Evolutionary conservation across 768 basidiomycete species (phyloP), one percentile per base, ranked within the genome.

Genomic region (Dioszegia crocea): DNA sequence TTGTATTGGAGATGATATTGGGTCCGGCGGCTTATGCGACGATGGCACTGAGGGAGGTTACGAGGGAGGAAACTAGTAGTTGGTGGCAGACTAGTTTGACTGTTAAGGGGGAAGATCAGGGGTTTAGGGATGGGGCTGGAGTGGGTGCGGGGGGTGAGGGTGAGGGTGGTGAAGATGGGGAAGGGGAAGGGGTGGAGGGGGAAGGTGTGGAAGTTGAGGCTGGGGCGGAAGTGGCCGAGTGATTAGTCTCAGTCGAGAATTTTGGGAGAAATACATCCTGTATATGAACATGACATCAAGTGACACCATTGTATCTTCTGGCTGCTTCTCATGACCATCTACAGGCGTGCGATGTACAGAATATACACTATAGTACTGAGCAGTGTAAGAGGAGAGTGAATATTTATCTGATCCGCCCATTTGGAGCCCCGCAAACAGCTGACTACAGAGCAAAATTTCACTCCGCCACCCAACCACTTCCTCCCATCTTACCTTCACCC

Each of bases 1-100:
- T 99, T 33, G 92, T 93, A 70, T 84, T 99, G 61, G 79, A 85
- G 38, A 78, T 97, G 54, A 84, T 82, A n/a, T 83, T 99, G 16
- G 91, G 89, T 14, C 90, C 91, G 6, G 88, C 91, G 0, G 87
- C 91, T 4, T 99, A 97, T 77, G 96, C 96, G 1, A 99, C 96
- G 1, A 99, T 99, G 96, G 94, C 93, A 3, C 76, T 99, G 65
- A 54, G 76, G 48, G 76, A 77, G 50, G 61, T 77, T 2, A 77
- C 76, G n/a, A 62, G 71, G 56, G 68, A 70, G 21, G 74, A 75
- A 56, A 77, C 76, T 4, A 65, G 62, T 38, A 69, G 64, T 16
- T 71, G 72, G 67, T 65, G 68, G 55, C 76, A 77, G 62, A 75
- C 66, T 29, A 64, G 62, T 16, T 60, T 75, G 64, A 77, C 70